Evolutionary conservation across 352 stramenopile species (phyloP), one percentile per base, ranked within the genome.

Genomic region (Phytophthora europaea): DNA sequence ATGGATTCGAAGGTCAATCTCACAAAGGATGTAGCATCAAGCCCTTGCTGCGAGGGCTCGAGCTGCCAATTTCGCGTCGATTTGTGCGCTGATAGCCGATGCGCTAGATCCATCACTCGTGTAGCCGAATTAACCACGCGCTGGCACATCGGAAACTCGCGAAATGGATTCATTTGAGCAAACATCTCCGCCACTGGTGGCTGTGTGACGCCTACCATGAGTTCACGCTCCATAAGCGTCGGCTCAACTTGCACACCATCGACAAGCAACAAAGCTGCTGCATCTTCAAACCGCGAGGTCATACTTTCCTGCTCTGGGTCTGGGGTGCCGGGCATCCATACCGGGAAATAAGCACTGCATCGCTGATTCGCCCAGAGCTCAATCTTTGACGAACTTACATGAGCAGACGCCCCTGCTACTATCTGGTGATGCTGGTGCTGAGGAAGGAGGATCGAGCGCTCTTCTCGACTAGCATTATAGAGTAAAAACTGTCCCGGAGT

Each of bases 1-100:
- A 90, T 74, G n/a, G 85, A 92, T 31, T 84, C 76, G 65, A 94
- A 96, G 3, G 83, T 91, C 15, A 96, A 61, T 6, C 85, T 78
- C 22, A 96, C 83, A 33, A 95, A 86, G 0, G 89, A 86, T 6
- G 79, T 87, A 2, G 70, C 26, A 2, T 90, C 82, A 0, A 77
- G 67, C 0, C 40, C 43, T 8, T 75, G 28, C 26, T 79, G 72
- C 60, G 61, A 72, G 2, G 59, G 45, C 22, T 81, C 76, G 6
- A 78, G 26, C 43, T 76, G 70, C 73, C 73, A 80, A 28, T 70
- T 70, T 61, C 43, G 60, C 4, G 64, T 64, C 43, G 77, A 67
- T 16, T 80, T 78, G 40, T 77, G 74, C 6, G 28, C 48, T 4
- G 77, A 75, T 13, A 93, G 65, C 3, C 77, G 69, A 16, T 61